A percentile compares a stretch with the other conserved stretches of the same genome.
These are phyloP conservation scores for Thuidium tamariscinum DNA, from an alignment of 225 moss, liverwort and hornwort species.

Conservation along the genomic window DNA sequence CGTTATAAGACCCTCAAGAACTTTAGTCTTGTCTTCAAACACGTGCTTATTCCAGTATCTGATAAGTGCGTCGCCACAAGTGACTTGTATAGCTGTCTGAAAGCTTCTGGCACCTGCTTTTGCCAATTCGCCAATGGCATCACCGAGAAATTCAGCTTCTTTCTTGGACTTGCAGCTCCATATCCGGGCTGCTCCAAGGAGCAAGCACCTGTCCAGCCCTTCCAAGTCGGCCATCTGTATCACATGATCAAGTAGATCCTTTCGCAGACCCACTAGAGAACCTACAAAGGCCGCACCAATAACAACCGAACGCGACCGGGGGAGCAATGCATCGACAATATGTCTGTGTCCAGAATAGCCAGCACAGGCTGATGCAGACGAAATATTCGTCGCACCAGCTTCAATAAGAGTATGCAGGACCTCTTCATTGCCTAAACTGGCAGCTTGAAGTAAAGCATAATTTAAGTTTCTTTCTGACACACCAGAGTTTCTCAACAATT, in stretches of 20 bases:
- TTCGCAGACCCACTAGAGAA: conserved; percentile 37
- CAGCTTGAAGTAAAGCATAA: conserved; percentile 42
- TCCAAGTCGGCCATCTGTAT: conserved; percentile 39
- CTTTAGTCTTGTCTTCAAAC: conserved; percentile 35
- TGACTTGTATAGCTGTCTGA: conserved; percentile 47
- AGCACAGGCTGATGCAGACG: conserved; percentile 55
- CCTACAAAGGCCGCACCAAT: conserved; percentile 55
- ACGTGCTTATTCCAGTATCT: conserved; percentile 54
- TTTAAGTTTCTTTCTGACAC: conserved; percentile 32
- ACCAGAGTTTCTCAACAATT: conserved; percentile 15
- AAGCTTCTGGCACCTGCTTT: conserved; percentile 49
- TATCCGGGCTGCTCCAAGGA: conserved; percentile 47
- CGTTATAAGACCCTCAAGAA: conserved; percentile 26
- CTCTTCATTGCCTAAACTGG: conserved; percentile 39
- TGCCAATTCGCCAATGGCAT: conserved; percentile 30
- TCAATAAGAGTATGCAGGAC: conserved; percentile 32
- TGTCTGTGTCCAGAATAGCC: conserved; percentile 46
- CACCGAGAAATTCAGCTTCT: conserved; percentile 36
- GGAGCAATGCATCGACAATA: conserved; percentile 42
- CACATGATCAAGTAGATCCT: conserved; percentile 39
- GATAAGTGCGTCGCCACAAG: conserved; percentile 47
- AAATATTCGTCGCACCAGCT: conserved; percentile 48
- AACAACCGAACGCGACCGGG: conserved; percentile 26
- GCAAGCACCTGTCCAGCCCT: conserved; percentile 44
- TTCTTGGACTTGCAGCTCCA: conserved; percentile 51